Percentiles rank a stretch among this genome's conserved stretches.
Evolutionary conservation across 805 yeast genomes (phyloP).

Genomic region (Crinitomyces ghanaensis): DNA sequence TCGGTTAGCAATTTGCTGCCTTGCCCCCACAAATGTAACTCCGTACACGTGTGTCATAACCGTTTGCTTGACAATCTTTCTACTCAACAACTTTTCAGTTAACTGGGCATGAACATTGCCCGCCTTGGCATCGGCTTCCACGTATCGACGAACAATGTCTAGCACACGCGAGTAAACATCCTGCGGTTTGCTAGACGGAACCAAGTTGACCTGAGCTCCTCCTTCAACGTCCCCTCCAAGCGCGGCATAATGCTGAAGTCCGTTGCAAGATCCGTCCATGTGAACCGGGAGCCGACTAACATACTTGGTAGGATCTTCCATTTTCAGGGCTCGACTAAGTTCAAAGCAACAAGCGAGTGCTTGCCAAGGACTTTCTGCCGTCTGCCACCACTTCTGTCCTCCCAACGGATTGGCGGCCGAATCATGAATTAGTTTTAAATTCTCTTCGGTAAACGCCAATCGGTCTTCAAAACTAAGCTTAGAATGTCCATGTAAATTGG

Average conservation of each 20-base stretch:
- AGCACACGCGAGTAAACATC: conserved; percentile 52
- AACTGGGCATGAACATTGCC: conserved; percentile 25
- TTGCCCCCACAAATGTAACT: conserved; percentile 89
- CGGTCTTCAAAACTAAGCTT: conserved; percentile 44
- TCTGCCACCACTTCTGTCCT: conserved; percentile 43
- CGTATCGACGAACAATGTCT: conserved; percentile 33
- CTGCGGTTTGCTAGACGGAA: conserved; percentile 45
- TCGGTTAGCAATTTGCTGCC: conserved; percentile 75
- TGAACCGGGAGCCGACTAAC: conserved; percentile 47
- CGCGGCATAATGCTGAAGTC: conserved; percentile 60
- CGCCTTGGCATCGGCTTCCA: conserved; percentile 35
- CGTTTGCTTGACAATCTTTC: conserved; percentile 92
- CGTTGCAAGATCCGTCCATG: conserved; percentile 60
- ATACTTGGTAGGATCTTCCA: conserved; percentile 38
- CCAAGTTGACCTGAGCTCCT: conserved; percentile 48
- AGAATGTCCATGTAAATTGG: conserved; percentile 47
- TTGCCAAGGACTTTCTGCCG: conserved; percentile 56
- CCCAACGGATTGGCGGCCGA: conserved; percentile 39
- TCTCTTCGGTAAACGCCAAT: conserved; percentile 36
- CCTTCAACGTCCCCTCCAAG: conserved; percentile 60
- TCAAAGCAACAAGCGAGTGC: conserved; percentile 46
- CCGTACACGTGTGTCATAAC: conserved; percentile 99
- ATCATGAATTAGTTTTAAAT: conserved; percentile 33
- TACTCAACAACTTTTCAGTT: conserved; percentile 50
- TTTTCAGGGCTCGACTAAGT: conserved; percentile 35